phyloP scores from a whole-genome alignment of 1,284 basidiomycete species.

The Schizopora paradoxa region DNA sequence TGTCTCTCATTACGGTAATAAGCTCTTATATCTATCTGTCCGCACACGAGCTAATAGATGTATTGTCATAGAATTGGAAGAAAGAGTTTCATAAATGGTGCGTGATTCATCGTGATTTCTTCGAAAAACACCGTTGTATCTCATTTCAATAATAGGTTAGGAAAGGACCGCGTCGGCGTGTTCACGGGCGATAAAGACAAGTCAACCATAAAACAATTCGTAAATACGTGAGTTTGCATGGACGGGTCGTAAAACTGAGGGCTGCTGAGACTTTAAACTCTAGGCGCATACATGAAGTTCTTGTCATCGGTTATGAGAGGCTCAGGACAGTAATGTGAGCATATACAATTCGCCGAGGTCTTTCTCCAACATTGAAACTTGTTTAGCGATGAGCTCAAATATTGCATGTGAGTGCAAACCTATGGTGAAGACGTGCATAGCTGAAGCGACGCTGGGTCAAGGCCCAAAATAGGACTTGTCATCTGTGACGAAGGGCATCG shows the following conservation, averaged over 20 bases:
- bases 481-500: conserved; percentile 98
- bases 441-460: conserved; percentile 24
- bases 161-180: conserved; percentile 75
- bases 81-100: conserved; percentile 94
- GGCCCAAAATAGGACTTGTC: conserved; percentile 87
- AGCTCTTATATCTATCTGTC: not conserved
- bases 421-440: not conserved
- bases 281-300: conserved; percentile 75
- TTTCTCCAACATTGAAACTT: not conserved
- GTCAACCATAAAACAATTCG: conserved; percentile 64
- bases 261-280: not conserved
- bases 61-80: conserved; percentile 77
- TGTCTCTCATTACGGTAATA: conserved; percentile 79
- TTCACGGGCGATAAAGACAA: conserved; percentile 80
- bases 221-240: conserved; percentile 51
- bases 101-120: conserved; percentile 18
- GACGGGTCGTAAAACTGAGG: not conserved
- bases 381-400: conserved; percentile 51
- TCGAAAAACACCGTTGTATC: conserved; percentile 1
- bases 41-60: conserved; percentile 12
- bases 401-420: conserved; percentile 50
- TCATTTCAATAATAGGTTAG: conserved; percentile 45
- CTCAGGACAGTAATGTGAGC: conserved; percentile 74
- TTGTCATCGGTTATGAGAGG: conserved; percentile 95
- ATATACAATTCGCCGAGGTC: not conserved